A percentile compares a stretch with the other conserved stretches of the same genome.
Conservation (phyloP, 2,329 filamentous ascomycete species). For the Penicillium thymicola region DNA sequence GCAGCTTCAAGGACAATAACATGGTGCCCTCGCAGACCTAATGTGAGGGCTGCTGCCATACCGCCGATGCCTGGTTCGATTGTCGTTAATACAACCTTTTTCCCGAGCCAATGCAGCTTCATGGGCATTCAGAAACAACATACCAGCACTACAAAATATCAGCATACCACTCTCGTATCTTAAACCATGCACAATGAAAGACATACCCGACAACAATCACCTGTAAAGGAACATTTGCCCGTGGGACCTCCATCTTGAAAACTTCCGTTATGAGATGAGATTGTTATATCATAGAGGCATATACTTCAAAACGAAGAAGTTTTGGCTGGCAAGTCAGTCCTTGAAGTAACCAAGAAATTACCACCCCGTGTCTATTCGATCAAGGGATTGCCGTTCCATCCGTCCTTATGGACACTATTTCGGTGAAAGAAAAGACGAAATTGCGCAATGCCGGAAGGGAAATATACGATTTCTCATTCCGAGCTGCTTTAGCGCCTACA, state of each 20-base stretch:
- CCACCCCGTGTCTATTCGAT: not conserved
- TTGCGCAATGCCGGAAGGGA: not conserved
- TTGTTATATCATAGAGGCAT: not conserved
- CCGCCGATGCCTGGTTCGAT: constrained; percentile 33
- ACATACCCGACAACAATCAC: constrained; percentile 37
- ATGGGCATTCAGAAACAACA: not conserved
- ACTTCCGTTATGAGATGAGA: not conserved
- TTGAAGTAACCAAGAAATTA: not conserved
- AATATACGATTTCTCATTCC: not conserved
- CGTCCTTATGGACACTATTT: not conserved
- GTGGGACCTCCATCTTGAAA: constrained; percentile 19
- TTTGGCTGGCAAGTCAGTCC: not conserved
- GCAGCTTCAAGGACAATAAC: constrained; percentile 35
- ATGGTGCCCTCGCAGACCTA: constrained; percentile 34
- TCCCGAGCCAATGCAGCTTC: not conserved
- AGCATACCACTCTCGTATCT: constrained; percentile 3
- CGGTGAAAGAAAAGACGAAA: not conserved
- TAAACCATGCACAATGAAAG: not conserved
- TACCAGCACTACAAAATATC: constrained; percentile 28
- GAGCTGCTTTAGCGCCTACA: not conserved
- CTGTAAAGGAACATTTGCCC: constrained; percentile 29
- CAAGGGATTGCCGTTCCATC: not conserved
- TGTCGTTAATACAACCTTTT: not conserved
- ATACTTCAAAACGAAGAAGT: not conserved
- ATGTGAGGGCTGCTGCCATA: constrained; percentile 34